Evolutionary conservation across 2,329 filamentous ascomycete species (phyloP).

Genomic region (Penicillium psychrosexuale): DNA sequence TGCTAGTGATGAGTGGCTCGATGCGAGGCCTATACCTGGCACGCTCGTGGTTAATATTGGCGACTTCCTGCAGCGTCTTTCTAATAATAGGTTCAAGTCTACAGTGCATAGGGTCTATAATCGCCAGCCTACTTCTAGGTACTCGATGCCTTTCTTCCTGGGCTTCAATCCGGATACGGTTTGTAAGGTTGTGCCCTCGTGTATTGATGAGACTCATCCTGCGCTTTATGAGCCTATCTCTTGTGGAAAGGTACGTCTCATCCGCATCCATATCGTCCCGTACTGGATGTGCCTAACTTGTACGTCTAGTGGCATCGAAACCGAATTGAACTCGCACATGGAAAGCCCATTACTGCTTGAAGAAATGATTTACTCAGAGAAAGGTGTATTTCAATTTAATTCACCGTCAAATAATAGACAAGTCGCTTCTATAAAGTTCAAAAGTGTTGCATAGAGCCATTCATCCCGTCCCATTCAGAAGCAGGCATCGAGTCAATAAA

Average conservation of each 20-base stretch:
- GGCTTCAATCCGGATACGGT: constrained; percentile 52
- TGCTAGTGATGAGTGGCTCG: constrained; percentile 32
- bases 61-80: constrained; percentile 52
- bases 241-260: constrained; percentile 42
- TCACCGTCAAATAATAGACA: not conserved
- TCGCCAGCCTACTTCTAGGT: constrained; percentile 37
- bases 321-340: constrained; percentile 16
- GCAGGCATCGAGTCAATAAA: constrained; percentile 10
- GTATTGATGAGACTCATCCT: constrained; percentile 46
- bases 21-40: constrained; percentile 38
- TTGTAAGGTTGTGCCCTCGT: constrained; percentile 46
- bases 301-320: constrained; percentile 22
- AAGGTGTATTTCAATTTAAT: not conserved
- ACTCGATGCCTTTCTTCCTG: constrained; percentile 59
- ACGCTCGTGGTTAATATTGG: constrained; percentile 54
- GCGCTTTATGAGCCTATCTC: constrained; percentile 53
- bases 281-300: not conserved
- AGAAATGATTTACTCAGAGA: not conserved
- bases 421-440: not conserved
- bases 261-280: no score
- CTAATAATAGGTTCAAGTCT: constrained; percentile 51
- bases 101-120: constrained; percentile 51
- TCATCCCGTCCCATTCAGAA: constrained; percentile 3
- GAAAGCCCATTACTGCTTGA: not conserved
- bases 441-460: constrained; percentile 3